Evolutionary conservation across 768 basidiomycete genomes (phyloP).

Genomic region (Clavaria fumosa): DNA sequence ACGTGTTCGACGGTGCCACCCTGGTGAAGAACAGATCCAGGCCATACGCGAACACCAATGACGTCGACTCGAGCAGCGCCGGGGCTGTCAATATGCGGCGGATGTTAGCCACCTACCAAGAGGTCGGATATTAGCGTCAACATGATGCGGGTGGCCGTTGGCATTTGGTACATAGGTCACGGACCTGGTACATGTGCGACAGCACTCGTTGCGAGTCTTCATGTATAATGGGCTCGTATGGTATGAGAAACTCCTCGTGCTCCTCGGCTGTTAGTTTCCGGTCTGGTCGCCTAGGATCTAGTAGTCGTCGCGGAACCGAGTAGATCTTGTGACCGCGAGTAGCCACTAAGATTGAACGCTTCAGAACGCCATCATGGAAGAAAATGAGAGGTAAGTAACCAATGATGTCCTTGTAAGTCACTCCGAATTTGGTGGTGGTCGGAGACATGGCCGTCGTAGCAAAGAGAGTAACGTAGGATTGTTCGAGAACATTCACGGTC

Average conservation of each 20-base stretch:
- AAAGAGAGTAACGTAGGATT: conserved; percentile 54
- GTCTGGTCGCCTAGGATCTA: conserved; percentile 75
- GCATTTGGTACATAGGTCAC: no score
- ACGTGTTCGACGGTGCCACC: conserved; percentile 74
- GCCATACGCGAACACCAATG: conserved; percentile 73
- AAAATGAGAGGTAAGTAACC: no score
- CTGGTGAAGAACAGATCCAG: conserved; percentile 83
- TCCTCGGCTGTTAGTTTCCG: conserved; percentile 64
- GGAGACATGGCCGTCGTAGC: conserved; percentile 54
- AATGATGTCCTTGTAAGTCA: conserved; percentile 74
- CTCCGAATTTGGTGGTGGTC: conserved; percentile 80
- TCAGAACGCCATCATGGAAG: background rate
- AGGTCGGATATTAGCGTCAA: background rate
- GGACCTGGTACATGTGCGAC: conserved; percentile 34
- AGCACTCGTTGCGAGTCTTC: conserved; percentile 46
- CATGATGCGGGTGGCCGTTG: no score
- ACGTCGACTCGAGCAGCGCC: conserved; percentile 82
- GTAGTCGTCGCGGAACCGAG: conserved; percentile 50
- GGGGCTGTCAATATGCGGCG: conserved; percentile 62
- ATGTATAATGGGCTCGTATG: conserved; percentile 69
- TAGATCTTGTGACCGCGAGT: conserved; percentile 61
- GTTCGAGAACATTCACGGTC: conserved; percentile 43
- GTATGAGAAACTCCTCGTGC: conserved; percentile 69
- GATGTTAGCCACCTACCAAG: conserved; percentile 52
- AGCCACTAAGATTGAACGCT: conserved; percentile 38